These are phyloP conservation scores for Diversispora epigaea DNA, from an alignment of 192 early-diverging fungal genomes.

Conservation along the genomic window DNA sequence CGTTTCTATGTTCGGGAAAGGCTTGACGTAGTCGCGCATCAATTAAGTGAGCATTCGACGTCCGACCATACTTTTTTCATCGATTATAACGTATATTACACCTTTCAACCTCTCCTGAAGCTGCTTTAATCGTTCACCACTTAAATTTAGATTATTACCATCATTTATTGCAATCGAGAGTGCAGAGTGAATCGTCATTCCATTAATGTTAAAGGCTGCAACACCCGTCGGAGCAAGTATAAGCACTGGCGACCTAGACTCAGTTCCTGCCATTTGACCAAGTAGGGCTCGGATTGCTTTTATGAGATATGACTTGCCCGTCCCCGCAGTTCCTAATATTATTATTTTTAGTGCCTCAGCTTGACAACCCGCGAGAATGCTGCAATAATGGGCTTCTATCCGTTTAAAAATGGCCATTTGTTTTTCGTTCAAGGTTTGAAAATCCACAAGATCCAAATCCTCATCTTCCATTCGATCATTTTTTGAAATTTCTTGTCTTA, in stretches of 20 bases:
- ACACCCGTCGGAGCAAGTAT: neutral
- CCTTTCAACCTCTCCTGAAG: neutral
- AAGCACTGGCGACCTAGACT: neutral
- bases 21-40: neutral
- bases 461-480: neutral
- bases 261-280: neutral
- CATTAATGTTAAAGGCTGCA: neutral
- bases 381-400: neutral
- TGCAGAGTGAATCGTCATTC: neutral
- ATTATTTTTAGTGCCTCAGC: neutral
- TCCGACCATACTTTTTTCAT: slow-evolving; percentile 1
- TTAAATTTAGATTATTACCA: neutral
- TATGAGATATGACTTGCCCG: neutral
- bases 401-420: neutral
- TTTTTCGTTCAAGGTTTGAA: neutral
- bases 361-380: neutral
- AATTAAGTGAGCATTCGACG: neutral
- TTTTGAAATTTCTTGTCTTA: neutral
- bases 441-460: neutral
- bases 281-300: neutral
- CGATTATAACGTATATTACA: neutral
- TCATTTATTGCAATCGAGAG: neutral
- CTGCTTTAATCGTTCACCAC: neutral
- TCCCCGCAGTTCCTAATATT: neutral
- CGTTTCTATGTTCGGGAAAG: neutral